Conservation (phyloP, 352 stramenopile genomes). For the Phytopythium aichiense region DNA sequence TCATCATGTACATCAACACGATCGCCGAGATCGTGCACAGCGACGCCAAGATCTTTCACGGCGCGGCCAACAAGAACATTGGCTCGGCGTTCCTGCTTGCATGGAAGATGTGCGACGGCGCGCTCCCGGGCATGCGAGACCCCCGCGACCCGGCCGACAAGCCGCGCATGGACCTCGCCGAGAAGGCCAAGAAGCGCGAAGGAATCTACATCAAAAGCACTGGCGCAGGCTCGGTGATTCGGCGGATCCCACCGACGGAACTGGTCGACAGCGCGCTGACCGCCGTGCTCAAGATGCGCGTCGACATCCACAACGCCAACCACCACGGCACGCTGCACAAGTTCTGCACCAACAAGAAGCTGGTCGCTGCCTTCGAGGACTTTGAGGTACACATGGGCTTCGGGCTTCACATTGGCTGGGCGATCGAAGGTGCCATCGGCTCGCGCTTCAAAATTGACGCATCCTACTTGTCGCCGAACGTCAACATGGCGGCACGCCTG, state of each 20-base stretch:
- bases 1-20: conserved; percentile 98
- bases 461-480: conserved; percentile 96
- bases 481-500: conserved; percentile 97
- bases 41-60: conserved; percentile 91
- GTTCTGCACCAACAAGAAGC: conserved; percentile 81
- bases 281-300: conserved; percentile 95
- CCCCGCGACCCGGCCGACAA: conserved; percentile 72
- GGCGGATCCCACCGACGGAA: conserved; percentile 59
- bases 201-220: conserved; percentile 65
- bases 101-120: conserved; percentile 94
- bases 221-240: conserved; percentile 33
- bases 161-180: conserved; percentile 53
- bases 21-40: conserved; percentile 95
- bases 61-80: conserved; percentile 97
- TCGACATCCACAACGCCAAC: conserved; percentile 94
- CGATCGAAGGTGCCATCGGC: conserved; percentile 97
- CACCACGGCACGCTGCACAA: conserved; percentile 72
- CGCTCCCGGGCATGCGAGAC: conserved; percentile 78
- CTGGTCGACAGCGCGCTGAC: conserved; percentile 94
- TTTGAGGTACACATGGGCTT: conserved; percentile 96
- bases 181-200: conserved; percentile 59
- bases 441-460: conserved; percentile 98
- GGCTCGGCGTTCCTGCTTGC: conserved; percentile 93
- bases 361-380: conserved; percentile 79
- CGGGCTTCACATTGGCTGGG: conserved; percentile 97